Conservation (phyloP, 768 basidiomycete species). For the Clitopilus hobsonii region DNA sequence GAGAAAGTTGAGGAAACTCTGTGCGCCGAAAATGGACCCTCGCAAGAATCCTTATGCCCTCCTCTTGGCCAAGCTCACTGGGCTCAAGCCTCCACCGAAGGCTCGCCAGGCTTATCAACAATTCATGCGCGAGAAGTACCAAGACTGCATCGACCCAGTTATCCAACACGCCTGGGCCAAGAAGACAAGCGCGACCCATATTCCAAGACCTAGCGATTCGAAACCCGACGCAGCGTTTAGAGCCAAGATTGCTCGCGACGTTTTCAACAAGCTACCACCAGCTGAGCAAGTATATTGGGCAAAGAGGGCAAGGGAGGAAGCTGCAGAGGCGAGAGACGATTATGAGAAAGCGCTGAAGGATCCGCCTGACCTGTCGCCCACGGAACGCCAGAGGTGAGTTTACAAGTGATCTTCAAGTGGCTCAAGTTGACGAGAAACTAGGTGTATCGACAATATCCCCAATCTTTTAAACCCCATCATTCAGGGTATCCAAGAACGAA, state of each 20-base stretch:
- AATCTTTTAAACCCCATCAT: not conserved
- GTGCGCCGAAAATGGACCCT: not conserved
- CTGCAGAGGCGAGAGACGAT: not conserved
- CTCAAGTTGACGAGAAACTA: not conserved
- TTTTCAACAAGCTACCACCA: not conserved
- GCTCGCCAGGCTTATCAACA: not conserved
- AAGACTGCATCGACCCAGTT: not conserved
- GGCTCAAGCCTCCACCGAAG: not conserved
- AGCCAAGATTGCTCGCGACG: not conserved
- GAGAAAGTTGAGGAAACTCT: not conserved
- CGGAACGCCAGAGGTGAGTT: not conserved
- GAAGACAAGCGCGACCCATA: not conserved
- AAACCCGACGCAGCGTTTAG: not conserved
- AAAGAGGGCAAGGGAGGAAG: not conserved
- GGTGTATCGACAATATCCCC: not conserved
- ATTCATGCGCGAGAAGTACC: not conserved
- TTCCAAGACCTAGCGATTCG: not conserved
- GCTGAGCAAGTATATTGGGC: not conserved
- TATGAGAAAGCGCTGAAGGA: not conserved
- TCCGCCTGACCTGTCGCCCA: not conserved
- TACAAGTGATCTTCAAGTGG: too few relatives aligned
- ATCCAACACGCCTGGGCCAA: not conserved
- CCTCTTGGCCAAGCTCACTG: not conserved
- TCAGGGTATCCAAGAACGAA: not conserved
- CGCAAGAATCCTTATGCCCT: not conserved